Evolutionary conservation across 208 protist species (phyloP).

Genomic region (Leishmania arabica): DNA sequence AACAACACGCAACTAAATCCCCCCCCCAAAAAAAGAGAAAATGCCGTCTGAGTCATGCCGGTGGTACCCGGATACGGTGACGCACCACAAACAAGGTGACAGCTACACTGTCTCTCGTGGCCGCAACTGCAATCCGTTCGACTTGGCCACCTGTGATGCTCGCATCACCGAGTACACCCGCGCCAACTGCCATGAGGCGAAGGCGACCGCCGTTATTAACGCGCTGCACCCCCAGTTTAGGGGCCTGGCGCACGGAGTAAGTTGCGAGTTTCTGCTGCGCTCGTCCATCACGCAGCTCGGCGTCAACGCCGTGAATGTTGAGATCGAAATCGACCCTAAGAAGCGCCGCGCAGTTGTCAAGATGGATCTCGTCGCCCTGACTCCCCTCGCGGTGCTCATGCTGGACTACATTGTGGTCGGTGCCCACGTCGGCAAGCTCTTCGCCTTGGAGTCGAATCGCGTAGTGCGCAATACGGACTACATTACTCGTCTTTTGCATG

Average conservation of each 20-base stretch:
- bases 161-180: constrained; percentile 45
- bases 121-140: constrained; percentile 74
- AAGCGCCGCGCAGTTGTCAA: constrained; percentile 41
- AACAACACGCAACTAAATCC: background rate
- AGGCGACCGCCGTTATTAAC: constrained; percentile 43
- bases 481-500: constrained; percentile 66
- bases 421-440: constrained; percentile 88
- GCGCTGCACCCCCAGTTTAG: constrained; percentile 81
- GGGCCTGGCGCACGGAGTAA: constrained; percentile 59
- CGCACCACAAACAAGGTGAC: constrained; percentile 47
- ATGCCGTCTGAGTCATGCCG: constrained; percentile 65
- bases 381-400: constrained; percentile 82
- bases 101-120: constrained; percentile 77
- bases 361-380: constrained; percentile 74
- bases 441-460: constrained; percentile 75
- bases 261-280: constrained; percentile 82
- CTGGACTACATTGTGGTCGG: constrained; percentile 84
- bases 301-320: constrained; percentile 75
- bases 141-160: constrained; percentile 77
- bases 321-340: constrained; percentile 55
- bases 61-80: constrained; percentile 88
- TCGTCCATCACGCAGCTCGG: constrained; percentile 91
- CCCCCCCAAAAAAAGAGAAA: background rate
- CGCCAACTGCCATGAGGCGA: constrained; percentile 31
- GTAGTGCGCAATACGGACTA: constrained; percentile 79